Evolutionary conservation across 768 basidiomycete species (phyloP).

Genomic region (Hygrocybe coccinea): DNA sequence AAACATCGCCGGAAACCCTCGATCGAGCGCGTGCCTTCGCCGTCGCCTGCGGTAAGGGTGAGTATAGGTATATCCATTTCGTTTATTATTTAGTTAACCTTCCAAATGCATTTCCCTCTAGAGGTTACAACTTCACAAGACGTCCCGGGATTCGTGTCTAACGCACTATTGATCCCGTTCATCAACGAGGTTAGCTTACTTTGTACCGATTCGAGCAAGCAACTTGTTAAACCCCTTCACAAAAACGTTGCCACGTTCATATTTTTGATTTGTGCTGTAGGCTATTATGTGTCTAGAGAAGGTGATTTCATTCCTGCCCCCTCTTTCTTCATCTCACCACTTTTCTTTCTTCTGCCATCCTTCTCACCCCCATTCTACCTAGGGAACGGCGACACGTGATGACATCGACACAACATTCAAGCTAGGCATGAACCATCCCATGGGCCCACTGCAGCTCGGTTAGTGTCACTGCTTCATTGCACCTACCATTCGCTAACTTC

Average conservation of each 20-base stretch:
- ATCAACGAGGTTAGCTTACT: slow-evolving; percentile 72
- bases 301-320: slow-evolving; percentile 34
- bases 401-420: slow-evolving; percentile 94
- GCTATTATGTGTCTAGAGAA: slow-evolving; percentile 93
- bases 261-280: slow-evolving; percentile 41
- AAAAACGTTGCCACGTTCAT: neutral
- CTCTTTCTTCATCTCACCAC: neutral
- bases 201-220: neutral
- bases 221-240: neutral
- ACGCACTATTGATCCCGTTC: slow-evolving; percentile 94
- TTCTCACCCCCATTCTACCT: neutral
- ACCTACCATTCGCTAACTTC: neutral
- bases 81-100: neutral
- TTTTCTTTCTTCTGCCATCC: neutral
- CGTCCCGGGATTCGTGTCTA: slow-evolving; percentile 93
- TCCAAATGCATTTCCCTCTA: too few species aligned
- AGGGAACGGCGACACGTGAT: slow-evolving; percentile 89
- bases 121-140: slow-evolving; percentile 90
- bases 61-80: slow-evolving; percentile 5
- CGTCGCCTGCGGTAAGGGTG: slow-evolving; percentile 84
- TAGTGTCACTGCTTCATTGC: slow-evolving; percentile 4
- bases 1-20: slow-evolving; percentile 76
- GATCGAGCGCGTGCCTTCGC: slow-evolving; percentile 78
- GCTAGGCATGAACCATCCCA: slow-evolving; percentile 91
- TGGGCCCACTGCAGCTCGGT: slow-evolving; percentile 91